Percentiles rank a stretch among this genome's conserved stretches.
Conservation (phyloP, 495 filamentous ascomycete species). For the Opeltia flavorubescens region DNA sequence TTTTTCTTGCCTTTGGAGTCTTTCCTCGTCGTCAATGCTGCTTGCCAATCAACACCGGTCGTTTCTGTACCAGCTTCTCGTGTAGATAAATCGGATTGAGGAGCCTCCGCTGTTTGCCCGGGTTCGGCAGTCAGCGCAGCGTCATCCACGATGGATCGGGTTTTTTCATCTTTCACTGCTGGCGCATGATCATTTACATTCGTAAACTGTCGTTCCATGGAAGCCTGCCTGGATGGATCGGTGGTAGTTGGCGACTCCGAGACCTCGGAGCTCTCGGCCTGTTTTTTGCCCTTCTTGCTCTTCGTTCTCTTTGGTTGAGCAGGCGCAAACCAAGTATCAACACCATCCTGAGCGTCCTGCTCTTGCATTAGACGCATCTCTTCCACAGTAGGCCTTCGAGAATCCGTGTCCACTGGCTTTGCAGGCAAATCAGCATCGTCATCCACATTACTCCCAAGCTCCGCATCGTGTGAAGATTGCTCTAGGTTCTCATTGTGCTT, state of each 20-base stretch:
- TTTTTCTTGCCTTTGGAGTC: constrained; percentile 15
- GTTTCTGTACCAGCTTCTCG: not conserved
- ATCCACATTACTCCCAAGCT: not conserved
- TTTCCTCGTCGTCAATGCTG: constrained; percentile 2
- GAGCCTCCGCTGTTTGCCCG: not conserved
- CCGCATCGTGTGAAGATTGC: not conserved
- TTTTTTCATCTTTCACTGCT: too few relatives aligned
- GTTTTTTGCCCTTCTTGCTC: constrained; percentile 20
- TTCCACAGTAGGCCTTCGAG: constrained; percentile 10
- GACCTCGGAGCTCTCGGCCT: constrained; percentile 19
- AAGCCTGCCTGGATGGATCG: too few relatives aligned
- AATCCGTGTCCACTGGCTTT: constrained; percentile 1
- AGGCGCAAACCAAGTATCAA: constrained; percentile 1
- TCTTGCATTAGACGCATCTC: constrained; percentile 5
- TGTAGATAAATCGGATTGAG: not conserved
- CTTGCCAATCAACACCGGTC: not conserved
- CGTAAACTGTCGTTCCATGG: too few relatives aligned
- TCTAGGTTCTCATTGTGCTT: not conserved
- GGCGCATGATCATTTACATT: too few relatives aligned
- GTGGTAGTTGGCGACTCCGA: constrained; percentile 17
- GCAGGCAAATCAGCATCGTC: not conserved
- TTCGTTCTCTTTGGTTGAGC: constrained; percentile 7
- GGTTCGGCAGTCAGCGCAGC: not conserved
- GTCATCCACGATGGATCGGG: not conserved
- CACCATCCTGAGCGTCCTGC: constrained; percentile 7